Evolutionary conservation across 2,329 filamentous ascomycete genomes (phyloP), one percentile per base, ranked within the genome.

Genomic region (Penicillium janthinellum): DNA sequence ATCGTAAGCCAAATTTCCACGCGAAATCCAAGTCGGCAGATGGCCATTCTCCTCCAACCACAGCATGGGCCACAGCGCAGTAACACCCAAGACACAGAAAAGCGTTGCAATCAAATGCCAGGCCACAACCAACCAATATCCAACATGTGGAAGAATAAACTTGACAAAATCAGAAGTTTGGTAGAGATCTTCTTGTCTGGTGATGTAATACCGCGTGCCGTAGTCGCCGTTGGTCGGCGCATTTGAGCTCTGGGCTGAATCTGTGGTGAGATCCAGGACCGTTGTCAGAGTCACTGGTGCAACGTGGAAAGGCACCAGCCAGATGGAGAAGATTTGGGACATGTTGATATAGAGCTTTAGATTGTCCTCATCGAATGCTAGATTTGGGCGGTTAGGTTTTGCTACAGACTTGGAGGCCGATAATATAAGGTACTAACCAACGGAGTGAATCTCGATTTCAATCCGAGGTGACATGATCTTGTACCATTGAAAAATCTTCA

Each of bases 381-480:
- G 11, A 25, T 63, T 63, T 28, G 12, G 1, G 6, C 31, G 12
- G 7, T 52, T 28, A 39, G 31, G 2, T 6, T 39, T 38, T 20
- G 7, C 14, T 39, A 6, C 4, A 10, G 4, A 22, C 4, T 17
- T 28, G 14, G n/a, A 31, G 14, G 41, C 2, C 25, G 10, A 3
- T 25, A 8, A 8, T 11, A 31, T 20, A 38, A 34, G n/a, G 12
- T 10, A 72, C 77, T 28, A 70, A 86, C 84, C 84, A 17, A 87
- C 76, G 34, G 80, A 82, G 54, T 91, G 84, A 17, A 96, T 81
- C 1, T 83, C 78, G 12, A 94, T 77, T 45, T 88, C 82, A 64
- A 95, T 90, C 17, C 81, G 79, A 0, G 92, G 92, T 62, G 88
- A 91, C 71, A 96, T 81, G 64, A 94, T 89, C 70, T 92, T 91